A percentile compares a stretch with the other conserved stretches of the same genome.
Conservation (phyloP, 345 rosid species). For the Euphorbia tirucalli region DNA sequence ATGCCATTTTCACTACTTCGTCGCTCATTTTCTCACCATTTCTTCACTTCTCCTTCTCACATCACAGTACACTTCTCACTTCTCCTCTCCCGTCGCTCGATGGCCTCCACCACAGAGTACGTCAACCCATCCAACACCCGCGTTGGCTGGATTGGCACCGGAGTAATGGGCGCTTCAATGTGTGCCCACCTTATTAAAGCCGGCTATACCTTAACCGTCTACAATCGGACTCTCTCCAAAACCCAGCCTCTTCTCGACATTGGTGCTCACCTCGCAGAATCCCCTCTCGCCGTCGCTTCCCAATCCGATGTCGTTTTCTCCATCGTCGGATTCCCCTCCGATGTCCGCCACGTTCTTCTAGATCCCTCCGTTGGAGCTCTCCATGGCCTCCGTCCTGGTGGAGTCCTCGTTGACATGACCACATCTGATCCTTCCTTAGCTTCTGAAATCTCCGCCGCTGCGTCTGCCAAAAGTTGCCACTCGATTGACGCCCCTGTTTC, state of each 20-base stretch:
- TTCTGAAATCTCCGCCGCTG: conserved; percentile 56
- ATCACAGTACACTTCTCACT: not conserved
- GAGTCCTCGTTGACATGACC: conserved; percentile 90
- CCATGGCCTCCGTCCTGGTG: conserved; percentile 65
- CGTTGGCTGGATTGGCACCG: conserved; percentile 92
- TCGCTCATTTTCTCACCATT: conserved; percentile 16
- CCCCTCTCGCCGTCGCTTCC: conserved; percentile 62
- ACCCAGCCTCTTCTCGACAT: conserved; percentile 73
- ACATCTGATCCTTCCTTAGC: conserved; percentile 96
- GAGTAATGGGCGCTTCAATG: conserved; percentile 86
- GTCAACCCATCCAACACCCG: conserved; percentile 60
- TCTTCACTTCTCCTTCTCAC: not conserved
- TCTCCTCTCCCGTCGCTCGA: conserved; percentile 41
- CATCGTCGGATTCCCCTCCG: conserved; percentile 91
- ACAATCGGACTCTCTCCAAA: conserved; percentile 80
- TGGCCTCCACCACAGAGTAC: conserved; percentile 53
- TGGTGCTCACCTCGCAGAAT: conserved; percentile 66
- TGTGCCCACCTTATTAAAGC: conserved; percentile 73
- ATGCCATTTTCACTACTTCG: conserved; percentile 10
- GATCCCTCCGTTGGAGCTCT: conserved; percentile 70
- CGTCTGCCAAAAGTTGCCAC: conserved; percentile 49
- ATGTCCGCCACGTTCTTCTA: conserved; percentile 79
- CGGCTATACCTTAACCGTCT: conserved; percentile 74
- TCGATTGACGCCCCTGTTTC: conserved; percentile 79
- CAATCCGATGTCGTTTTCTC: conserved; percentile 84